Evolutionary conservation across 1,284 basidiomycete species (phyloP).

Genomic region (Fomes fomentarius): DNA sequence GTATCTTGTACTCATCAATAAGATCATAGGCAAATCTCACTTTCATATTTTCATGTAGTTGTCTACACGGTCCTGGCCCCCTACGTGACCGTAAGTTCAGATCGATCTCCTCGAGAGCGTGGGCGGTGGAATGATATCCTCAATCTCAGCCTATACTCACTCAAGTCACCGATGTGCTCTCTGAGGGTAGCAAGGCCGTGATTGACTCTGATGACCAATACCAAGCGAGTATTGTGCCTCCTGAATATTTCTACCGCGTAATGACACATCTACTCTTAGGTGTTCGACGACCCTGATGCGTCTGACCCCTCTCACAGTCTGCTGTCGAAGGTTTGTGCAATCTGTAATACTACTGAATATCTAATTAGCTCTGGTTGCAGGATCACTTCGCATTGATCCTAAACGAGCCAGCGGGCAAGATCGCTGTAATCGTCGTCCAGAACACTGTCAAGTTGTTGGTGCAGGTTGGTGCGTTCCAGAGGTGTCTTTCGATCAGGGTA

Average conservation of each 20-base stretch:
- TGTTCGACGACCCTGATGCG: conserved; percentile 72
- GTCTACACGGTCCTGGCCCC: conserved; percentile 77
- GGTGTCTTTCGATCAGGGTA: neutral
- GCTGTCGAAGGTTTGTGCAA: conserved; percentile 53
- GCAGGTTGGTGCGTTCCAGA: conserved; percentile 40
- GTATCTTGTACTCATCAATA: conserved; percentile 72
- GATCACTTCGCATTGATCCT: conserved; percentile 69
- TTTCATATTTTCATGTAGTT: conserved; percentile 59
- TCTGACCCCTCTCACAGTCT: conserved; percentile 77
- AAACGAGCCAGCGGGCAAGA: conserved; percentile 75
- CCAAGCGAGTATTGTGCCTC: conserved; percentile 46
- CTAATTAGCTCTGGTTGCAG: conserved; percentile 25
- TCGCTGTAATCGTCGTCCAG: conserved; percentile 69
- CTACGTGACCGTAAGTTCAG: conserved; percentile 49
- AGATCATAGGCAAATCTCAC: conserved; percentile 63
- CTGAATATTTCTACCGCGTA: neutral
- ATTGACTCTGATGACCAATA: conserved; percentile 76
- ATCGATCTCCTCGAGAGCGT: neutral
- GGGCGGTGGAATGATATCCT: no score
- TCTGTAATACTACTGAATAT: neutral
- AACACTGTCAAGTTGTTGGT: conserved; percentile 67
- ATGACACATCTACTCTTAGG: conserved; percentile 35
- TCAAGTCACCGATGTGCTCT: conserved; percentile 60
- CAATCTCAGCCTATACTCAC: conserved; percentile 55
- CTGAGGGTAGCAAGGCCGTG: conserved; percentile 68